phyloP scores from a whole-genome alignment of 2,329 filamentous ascomycete species.

The Amesomyces nigricolor region DNA sequence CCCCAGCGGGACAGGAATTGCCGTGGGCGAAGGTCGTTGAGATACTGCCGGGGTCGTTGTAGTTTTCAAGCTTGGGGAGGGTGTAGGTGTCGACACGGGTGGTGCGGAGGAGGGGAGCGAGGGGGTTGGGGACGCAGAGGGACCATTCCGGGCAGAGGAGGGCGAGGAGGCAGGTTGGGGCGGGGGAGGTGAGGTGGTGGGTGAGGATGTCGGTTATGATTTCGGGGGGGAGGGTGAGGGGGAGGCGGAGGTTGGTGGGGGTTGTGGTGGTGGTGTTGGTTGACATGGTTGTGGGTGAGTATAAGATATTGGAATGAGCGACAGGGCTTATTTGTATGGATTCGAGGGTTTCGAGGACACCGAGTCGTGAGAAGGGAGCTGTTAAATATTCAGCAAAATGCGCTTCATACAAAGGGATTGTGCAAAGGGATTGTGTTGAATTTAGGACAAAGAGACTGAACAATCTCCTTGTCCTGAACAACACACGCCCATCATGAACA shows the following conservation, averaged over 20 bases:
- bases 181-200: neutral
- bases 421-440: neutral
- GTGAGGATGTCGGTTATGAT: conserved; percentile 11
- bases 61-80: neutral
- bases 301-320: too few species aligned
- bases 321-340: too few species aligned
- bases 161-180: conserved; percentile 6
- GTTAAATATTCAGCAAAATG: neutral
- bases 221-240: conserved; percentile 5
- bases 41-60: neutral
- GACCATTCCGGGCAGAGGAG: conserved; percentile 13
- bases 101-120: conserved; percentile 2
- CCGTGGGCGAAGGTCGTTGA: conserved; percentile 4
- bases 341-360: too few species aligned
- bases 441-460: neutral
- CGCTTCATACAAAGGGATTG: neutral
- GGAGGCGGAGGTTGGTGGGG: neutral
- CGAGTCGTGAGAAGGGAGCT: neutral
- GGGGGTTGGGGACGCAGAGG: conserved; percentile 5
- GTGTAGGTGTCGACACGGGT: conserved; percentile 15
- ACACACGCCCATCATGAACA: too few species aligned
- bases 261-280: neutral
- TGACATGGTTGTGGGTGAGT: neutral
- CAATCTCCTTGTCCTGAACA: neutral
- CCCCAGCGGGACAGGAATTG: neutral